phyloP scores from a whole-genome alignment of 768 basidiomycete genomes.

The Mycena vulgaris region DNA sequence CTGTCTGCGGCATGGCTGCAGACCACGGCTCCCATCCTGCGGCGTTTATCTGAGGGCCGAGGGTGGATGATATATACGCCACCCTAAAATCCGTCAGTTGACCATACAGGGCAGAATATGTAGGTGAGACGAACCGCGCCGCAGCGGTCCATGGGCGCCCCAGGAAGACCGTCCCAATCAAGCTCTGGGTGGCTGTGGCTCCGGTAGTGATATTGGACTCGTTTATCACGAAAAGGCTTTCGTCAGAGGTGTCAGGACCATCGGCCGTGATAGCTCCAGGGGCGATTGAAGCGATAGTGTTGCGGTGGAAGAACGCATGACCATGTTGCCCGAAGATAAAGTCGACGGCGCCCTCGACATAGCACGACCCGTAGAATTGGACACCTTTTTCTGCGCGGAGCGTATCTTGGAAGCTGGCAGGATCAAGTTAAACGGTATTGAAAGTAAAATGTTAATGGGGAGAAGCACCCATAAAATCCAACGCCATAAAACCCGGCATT shows the following conservation, averaged over 20 bases:
- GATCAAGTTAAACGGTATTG: not conserved
- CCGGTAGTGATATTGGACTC: constrained; percentile 39
- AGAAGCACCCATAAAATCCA: constrained; percentile 40
- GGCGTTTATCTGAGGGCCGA: constrained; percentile 43
- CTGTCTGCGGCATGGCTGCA: constrained; percentile 40
- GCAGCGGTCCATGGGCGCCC: constrained; percentile 41
- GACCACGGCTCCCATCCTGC: constrained; percentile 47
- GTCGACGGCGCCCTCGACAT: constrained; percentile 47
- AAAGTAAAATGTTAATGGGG: not conserved
- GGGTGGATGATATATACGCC: constrained; percentile 40
- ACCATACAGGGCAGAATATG: not conserved
- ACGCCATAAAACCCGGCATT: constrained; percentile 45
- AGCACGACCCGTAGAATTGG: constrained; percentile 43
- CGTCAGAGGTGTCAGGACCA: constrained; percentile 38
- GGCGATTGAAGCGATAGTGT: constrained; percentile 44
- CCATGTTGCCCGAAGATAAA: constrained; percentile 46
- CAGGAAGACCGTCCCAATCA: constrained; percentile 41
- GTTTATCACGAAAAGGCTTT: constrained; percentile 43
- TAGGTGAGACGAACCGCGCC: too few relatives aligned
- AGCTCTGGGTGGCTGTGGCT: constrained; percentile 32
- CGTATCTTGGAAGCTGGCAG: constrained; percentile 40
- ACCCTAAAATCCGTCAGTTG: constrained; percentile 31
- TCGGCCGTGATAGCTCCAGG: constrained; percentile 45
- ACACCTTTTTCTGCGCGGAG: constrained; percentile 42
- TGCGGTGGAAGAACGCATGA: constrained; percentile 44